Conservation (phyloP, 768 basidiomycete species). For the Boletus rex-veris region DNA sequence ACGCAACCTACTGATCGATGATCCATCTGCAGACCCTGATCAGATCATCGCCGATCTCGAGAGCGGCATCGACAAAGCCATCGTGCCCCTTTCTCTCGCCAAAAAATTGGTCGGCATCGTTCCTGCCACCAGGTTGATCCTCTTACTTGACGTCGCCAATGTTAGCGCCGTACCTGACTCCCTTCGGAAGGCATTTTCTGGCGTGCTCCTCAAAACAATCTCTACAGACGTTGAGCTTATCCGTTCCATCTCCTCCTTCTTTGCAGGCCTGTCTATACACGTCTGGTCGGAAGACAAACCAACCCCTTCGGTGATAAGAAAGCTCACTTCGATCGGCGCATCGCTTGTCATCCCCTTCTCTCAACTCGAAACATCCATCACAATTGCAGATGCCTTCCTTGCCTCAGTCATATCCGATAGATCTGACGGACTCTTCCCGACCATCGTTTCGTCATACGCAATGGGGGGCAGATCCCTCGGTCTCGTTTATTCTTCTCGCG, state of each 20-base stretch:
- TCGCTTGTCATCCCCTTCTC: conserved; percentile 69
- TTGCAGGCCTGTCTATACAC: conserved; percentile 57
- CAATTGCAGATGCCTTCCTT: conserved; percentile 82
- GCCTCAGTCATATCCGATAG: conserved; percentile 82
- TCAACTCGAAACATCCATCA: conserved; percentile 60
- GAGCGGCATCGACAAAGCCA: conserved; percentile 73
- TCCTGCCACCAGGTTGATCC: conserved; percentile 67
- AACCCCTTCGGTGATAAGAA: conserved; percentile 56
- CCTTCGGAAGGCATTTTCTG: conserved; percentile 68
- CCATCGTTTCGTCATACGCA: conserved; percentile 70
- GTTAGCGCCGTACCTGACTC: conserved; percentile 74
- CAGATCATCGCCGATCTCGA: conserved; percentile 67
- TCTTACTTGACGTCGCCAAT: conserved; percentile 72
- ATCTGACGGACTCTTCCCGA: conserved; percentile 89
- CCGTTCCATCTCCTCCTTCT: conserved; percentile 73
- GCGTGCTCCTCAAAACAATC: conserved; percentile 74
- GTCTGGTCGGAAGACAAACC: conserved; percentile 56
- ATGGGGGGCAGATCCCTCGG: conserved; percentile 78
- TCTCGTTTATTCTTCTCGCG: conserved; percentile 89
- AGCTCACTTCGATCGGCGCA: conserved; percentile 55
- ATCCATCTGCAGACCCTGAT: conserved; percentile 45
- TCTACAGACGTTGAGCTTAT: conserved; percentile 73
- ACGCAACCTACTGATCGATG: conserved; percentile 57
- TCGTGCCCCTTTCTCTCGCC: conserved; percentile 64
- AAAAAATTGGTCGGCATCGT: conserved; percentile 65